These are phyloP conservation scores for Thelonectria discophora DNA, from an alignment of 2,329 filamentous ascomycete species.

Conservation along the genomic window DNA sequence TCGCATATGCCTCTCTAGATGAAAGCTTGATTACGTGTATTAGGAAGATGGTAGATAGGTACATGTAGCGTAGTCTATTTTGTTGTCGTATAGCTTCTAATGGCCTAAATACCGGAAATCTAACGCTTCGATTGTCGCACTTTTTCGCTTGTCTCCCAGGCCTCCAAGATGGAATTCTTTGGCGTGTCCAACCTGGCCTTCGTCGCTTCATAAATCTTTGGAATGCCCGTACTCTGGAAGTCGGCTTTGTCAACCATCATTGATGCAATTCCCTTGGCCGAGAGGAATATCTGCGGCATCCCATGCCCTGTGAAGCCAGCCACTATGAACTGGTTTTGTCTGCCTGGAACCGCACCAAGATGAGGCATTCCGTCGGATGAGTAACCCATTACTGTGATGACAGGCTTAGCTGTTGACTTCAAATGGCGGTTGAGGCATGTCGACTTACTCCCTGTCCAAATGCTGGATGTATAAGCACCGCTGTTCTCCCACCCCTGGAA, in stretches of 20 bases:
- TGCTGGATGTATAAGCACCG: slow-evolving; percentile 13
- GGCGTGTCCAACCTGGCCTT: slow-evolving; percentile 16
- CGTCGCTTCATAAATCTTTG: slow-evolving; percentile 9
- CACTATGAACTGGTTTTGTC: slow-evolving; percentile 51
- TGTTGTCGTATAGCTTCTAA: background rate
- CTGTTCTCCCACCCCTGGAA: slow-evolving; percentile 22
- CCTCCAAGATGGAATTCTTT: slow-evolving; percentile 12
- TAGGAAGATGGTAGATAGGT: background rate
- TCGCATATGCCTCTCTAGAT: too few relatives aligned
- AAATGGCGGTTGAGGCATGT: too few relatives aligned
- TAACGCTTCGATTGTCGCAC: slow-evolving; percentile 7
- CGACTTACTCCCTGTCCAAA: slow-evolving; percentile 22
- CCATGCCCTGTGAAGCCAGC: slow-evolving; percentile 62
- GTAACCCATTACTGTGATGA: slow-evolving; percentile 51
- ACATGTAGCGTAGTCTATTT: background rate
- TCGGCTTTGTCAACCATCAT: slow-evolving; percentile 6
- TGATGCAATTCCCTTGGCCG: slow-evolving; percentile 15
- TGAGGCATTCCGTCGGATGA: slow-evolving; percentile 54
- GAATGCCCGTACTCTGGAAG: slow-evolving; percentile 14
- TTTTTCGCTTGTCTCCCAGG: slow-evolving; percentile 6
- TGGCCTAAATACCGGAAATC: background rate
- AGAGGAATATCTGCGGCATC: slow-evolving; percentile 57
- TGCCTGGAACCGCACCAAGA: slow-evolving; percentile 53
- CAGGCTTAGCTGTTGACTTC: too few relatives aligned
- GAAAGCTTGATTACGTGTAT: background rate